phyloP scores from a whole-genome alignment of 805 yeast genomes.

The Tetrapisispora taiwanensis region DNA sequence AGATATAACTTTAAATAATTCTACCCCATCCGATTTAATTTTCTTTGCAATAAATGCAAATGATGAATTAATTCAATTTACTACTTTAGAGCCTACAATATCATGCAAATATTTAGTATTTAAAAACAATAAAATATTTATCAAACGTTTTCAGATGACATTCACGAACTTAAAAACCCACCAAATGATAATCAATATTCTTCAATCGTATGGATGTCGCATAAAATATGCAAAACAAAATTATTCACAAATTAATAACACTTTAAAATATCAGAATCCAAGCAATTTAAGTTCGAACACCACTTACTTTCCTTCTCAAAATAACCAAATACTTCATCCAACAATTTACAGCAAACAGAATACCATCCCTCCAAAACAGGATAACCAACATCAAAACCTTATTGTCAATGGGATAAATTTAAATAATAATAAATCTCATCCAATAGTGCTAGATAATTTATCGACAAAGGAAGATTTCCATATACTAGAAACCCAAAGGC shows the following conservation, averaged over 20 bases:
- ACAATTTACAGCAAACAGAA: too few relatives aligned
- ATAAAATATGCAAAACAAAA: neutral
- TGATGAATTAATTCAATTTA: slow-evolving; percentile 14
- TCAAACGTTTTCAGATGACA: slow-evolving; percentile 22
- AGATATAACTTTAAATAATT: neutral
- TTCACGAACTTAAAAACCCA: slow-evolving; percentile 12
- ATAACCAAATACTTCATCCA: too few relatives aligned
- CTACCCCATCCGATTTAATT: neutral
- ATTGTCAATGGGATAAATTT: too few relatives aligned
- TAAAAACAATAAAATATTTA: neutral
- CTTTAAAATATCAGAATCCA: neutral
- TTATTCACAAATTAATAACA: neutral
- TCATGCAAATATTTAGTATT: slow-evolving; percentile 21
- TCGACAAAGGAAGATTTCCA: too few relatives aligned
- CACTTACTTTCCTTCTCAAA: too few relatives aligned
- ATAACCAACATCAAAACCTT: too few relatives aligned
- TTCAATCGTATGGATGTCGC: neutral
- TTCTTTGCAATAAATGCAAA: slow-evolving; percentile 1
- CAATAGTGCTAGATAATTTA: too few relatives aligned
- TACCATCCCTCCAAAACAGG: too few relatives aligned
- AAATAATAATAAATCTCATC: too few relatives aligned
- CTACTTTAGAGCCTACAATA: slow-evolving; percentile 18
- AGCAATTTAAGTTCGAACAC: too few relatives aligned
- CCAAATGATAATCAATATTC: neutral
- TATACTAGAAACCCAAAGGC: too few relatives aligned